Evolutionary conservation across 371 early-diverging fungal species (phyloP).

Genomic region (Mortierella sp.): DNA sequence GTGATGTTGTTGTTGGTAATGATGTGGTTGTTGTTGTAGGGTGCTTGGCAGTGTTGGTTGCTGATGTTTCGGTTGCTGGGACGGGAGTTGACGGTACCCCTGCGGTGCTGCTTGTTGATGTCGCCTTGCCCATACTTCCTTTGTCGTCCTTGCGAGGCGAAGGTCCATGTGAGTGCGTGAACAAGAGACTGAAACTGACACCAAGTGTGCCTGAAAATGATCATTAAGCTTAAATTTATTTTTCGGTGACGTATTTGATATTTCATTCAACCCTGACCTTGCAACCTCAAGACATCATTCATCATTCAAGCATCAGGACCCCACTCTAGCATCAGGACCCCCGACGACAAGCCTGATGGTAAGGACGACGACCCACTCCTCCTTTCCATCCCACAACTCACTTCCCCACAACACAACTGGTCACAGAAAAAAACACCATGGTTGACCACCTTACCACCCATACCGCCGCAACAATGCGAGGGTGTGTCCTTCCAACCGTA

Average conservation of each 20-base stretch:
- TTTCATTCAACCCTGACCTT: no score
- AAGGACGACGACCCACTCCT: not conserved
- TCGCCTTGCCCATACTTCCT: not conserved
- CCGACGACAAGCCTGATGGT: not conserved
- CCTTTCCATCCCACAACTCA: not conserved
- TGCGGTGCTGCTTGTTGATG: not conserved
- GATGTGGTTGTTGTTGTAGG: not conserved
- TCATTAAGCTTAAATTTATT: not conserved
- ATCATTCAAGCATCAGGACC: not conserved
- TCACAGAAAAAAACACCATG: not conserved
- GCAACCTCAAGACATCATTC: no score
- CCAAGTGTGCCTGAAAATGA: not conserved
- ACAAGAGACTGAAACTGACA: not conserved
- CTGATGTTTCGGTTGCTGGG: no score
- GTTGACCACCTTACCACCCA: conserved; percentile 1
- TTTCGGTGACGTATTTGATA: conserved; percentile 2
- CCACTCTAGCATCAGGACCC: not conserved
- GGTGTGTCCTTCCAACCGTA: conserved; percentile 1
- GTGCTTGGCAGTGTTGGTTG: not conserved
- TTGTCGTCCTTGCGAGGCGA: not conserved
- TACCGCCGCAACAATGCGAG: conserved; percentile 16
- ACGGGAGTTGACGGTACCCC: not conserved
- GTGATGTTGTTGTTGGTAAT: not conserved
- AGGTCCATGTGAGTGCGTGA: not conserved
- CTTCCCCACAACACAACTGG: not conserved